A percentile compares a stretch with the other conserved stretches of the same genome.
phyloP scores from a whole-genome alignment of 225 moss, liverwort and hornwort species.

The Neckera pumila region DNA sequence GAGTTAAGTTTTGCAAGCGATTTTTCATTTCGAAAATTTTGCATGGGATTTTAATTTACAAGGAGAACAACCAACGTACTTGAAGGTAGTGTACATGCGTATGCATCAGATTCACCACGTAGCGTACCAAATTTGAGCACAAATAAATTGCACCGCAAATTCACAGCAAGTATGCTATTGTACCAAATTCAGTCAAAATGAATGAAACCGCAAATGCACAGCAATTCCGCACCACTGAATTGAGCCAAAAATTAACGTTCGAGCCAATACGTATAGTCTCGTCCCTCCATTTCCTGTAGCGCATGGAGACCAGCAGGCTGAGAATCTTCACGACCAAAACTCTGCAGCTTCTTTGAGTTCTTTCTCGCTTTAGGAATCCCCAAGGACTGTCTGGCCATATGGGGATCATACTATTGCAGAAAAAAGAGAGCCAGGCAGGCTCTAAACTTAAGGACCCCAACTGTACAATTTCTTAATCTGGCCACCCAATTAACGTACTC shows the following conservation, averaged over 20 bases:
- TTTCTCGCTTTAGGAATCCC: no score
- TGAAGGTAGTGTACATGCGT: neutral
- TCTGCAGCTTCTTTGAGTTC: no score
- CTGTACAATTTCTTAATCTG: neutral
- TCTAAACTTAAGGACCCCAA: neutral
- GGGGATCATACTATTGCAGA: neutral
- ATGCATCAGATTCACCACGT: neutral
- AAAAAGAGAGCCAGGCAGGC: neutral
- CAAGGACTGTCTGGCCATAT: neutral
- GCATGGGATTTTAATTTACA: neutral
- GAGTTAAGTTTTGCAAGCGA: no score
- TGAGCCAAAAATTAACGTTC: neutral
- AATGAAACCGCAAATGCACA: neutral
- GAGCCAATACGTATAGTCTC: neutral
- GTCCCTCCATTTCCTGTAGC: neutral
- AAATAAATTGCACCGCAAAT: neutral
- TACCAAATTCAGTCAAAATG: neutral
- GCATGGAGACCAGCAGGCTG: neutral
- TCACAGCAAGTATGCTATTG: neutral
- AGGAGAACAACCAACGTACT: neutral
- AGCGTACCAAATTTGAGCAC: neutral
- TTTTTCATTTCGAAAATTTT: no score
- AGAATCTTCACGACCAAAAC: neutral
- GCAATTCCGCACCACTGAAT: neutral
- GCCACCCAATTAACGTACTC: neutral